Evolutionary conservation across 306 rosid genomes (phyloP), one percentile per base, ranked within the genome.

Genomic region (Dicorynia guianensis): DNA sequence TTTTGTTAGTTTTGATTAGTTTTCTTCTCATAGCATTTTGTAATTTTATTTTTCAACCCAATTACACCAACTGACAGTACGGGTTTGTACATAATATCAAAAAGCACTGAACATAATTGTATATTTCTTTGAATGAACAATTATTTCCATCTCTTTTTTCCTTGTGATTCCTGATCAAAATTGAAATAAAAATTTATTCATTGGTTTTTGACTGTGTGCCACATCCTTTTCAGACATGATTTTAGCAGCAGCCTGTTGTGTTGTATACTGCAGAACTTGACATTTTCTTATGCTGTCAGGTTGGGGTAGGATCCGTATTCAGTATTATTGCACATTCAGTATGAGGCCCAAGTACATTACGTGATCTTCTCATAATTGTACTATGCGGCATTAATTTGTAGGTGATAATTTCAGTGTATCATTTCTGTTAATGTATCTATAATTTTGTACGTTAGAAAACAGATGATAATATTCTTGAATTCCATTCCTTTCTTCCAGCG

Each of bases 281-380:
- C 19, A 4, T 17, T 6, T 39, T n/a, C 63, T 49, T 52, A 5
- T 59, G 54, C 8, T 46, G 11, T 38, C 83, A 80, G 87, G 83
- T 75, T 75, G 85, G 81, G 81, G 38, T 72, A 72, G 72, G 78
- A 61, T 61, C 70, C 69, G 43, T 25, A 59, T 72, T 76, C 39
- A 81, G 78, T 49, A 75, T 69, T 60, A 63, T 75, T 75, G 71
- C 64, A 79, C 72, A 76, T 84, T 63, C 66, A 58, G 74, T 44
- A 44, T 12, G 33, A 69, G 43, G 77, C 62, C 48, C 49, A 63
- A 42, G 47, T 52, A 36, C 73, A 33, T 50, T 13, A 62, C 43
- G 43, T 54, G 71, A 52, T 58, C 63, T 58, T 54, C 71, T 67
- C 61, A 72, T 30, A 53, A 60, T 66, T 67, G 80, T 80, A 17